phyloP scores from a whole-genome alignment of 2,329 filamentous ascomycete species.

The Xylariales sp. region DNA sequence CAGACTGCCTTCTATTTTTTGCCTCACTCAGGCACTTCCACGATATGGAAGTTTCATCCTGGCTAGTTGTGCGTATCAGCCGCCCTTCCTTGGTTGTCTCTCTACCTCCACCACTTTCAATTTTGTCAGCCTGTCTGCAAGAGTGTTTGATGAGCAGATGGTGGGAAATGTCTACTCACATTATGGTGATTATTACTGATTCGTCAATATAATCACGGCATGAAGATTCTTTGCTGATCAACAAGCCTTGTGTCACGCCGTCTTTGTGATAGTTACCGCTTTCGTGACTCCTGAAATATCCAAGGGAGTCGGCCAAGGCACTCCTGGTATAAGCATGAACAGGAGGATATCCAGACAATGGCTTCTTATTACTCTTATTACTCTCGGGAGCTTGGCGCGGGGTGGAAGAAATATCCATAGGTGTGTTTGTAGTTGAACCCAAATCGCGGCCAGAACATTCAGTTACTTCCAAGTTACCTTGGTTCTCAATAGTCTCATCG shows the following conservation, averaged over 20 bases:
- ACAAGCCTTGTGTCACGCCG: neutral
- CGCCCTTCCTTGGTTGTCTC: neutral
- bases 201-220: slow-evolving; percentile 1
- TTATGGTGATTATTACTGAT: slow-evolving; percentile 3
- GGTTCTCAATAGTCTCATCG: too few relatives aligned
- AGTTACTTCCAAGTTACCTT: too few relatives aligned
- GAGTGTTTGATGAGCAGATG: too few relatives aligned
- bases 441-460: too few relatives aligned
- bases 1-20: neutral
- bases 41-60: neutral
- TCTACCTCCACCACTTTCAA: neutral
- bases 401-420: too few relatives aligned
- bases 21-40: neutral
- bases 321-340: neutral
- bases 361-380: too few relatives aligned
- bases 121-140: too few relatives aligned
- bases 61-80: neutral
- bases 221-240: neutral
- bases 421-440: too few relatives aligned
- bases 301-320: neutral
- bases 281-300: slow-evolving; percentile 4
- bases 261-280: slow-evolving; percentile 2
- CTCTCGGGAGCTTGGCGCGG: too few relatives aligned
- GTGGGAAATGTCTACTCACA: slow-evolving; percentile 3
- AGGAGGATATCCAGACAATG: neutral